phyloP scores from a whole-genome alignment of 2,329 filamentous ascomycete species.

The Pseudofabraea citricarpa region DNA sequence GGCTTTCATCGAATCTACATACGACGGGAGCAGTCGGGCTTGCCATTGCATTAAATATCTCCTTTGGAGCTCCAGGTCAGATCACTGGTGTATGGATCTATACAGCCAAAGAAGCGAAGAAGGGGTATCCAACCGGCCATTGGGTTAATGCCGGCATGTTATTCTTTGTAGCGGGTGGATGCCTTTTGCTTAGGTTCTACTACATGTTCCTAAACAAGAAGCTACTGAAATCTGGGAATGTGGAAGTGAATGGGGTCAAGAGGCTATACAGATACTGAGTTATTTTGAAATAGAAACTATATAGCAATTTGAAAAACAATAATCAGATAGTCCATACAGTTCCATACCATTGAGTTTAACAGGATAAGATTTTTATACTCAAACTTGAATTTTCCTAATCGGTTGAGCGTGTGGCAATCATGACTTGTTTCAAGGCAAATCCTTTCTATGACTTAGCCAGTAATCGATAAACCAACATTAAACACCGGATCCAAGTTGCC shows the following conservation, averaged over 20 bases:
- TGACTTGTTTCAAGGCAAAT: too few relatives aligned
- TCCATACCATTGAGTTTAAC: too few relatives aligned
- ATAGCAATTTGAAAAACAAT: too few relatives aligned
- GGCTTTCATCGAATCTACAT: constrained; percentile 47
- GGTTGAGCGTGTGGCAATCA: too few relatives aligned
- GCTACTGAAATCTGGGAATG: constrained; percentile 11
- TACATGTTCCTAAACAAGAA: constrained; percentile 44
- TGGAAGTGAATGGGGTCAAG: constrained; percentile 1
- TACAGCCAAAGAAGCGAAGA: constrained; percentile 52
- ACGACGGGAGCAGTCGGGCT: constrained; percentile 61
- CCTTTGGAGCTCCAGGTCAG: constrained; percentile 63
- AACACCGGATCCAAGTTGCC: too few relatives aligned
- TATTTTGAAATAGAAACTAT: too few relatives aligned
- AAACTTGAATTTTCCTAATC: too few relatives aligned
- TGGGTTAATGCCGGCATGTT: constrained; percentile 60
- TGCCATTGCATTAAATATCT: constrained; percentile 67
- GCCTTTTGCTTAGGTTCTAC: constrained; percentile 48
- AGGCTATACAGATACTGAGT: constrained; percentile 12
- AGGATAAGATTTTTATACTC: too few relatives aligned
- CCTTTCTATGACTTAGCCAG: too few relatives aligned
- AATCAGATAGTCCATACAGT: too few relatives aligned
- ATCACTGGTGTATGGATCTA: constrained; percentile 74
- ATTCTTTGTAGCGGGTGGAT: constrained; percentile 51
- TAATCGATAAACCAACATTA: too few relatives aligned
- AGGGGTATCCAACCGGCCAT: constrained; percentile 66